Evolutionary conservation across 2,329 filamentous ascomycete genomes (phyloP), one percentile per base, ranked within the genome.

Genomic region (Pseudocercospora crystallina): DNA sequence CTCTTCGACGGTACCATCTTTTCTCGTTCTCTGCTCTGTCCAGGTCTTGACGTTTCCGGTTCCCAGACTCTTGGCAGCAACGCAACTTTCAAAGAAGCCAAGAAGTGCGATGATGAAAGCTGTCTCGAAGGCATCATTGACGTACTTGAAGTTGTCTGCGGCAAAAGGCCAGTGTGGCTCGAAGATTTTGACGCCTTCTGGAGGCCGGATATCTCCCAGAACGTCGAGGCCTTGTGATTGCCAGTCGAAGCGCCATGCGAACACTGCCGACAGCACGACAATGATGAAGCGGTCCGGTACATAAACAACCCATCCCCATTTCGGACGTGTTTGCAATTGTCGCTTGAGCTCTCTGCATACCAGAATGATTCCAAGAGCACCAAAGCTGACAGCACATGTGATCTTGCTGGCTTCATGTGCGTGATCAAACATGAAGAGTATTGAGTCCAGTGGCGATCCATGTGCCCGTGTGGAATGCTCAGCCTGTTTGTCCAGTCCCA

Each of bases 51-150:
- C 61, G 49, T 75, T 81, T 5, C 76, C 76, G 41, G 75, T 76
- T 11, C 87, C 87, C 2, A 99, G 75, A 56, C 89, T 92, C 72
- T 97, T 97, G 32, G 94, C 94, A 1, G 94, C 94, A 10, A 99
- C 90, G 0, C 90, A 96, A 2, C 90, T 96, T 71, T 99, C 94
- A 63, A 99, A 99, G 72, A 99, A 99, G n/a, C 94, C 94, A 0
- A 99, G 83, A 17, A 99, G 78, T 0, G 91, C 90, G 58, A 99
- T 96, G 47, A 97, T 78, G 65, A 99, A 96, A 0, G 90, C 87
- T 0, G 94, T 97, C 44, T 89, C 86, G 80, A 97, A 87, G 33
- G 90, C 87, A 56, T 90, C 87, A 15, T 87, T 85, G 47, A 95
- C 88, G 66, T 96, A 87, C 17, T 82, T 80, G 77, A 97, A 84